Conservation (phyloP, 176 grass and related monocot genomes). For the Zea mays region Zm-B73-REFERENCE-NAM-5.0 NC_050099.1:248460501-248461000, state of each 20-base stretch:
- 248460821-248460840: conserved; percentile 99
- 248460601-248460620: background rate
- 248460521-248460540: background rate
- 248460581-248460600: background rate
- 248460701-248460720: background rate
- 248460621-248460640: background rate
- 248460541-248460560: background rate
- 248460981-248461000: conserved; percentile 28
- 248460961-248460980: conserved; percentile 59
- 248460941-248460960: conserved; percentile 41
- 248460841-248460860: conserved; percentile 91
- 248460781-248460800: conserved; percentile 87
- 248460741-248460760: background rate
- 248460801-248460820: conserved; percentile 81
- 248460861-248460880: conserved; percentile 85
- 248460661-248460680: background rate
- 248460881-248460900: conserved; percentile 20
- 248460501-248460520: background rate
- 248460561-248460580: conserved; percentile 7
- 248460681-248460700: background rate
- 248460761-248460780: conserved; percentile 54
- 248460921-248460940: conserved; percentile 1
- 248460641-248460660: conserved; percentile 7
- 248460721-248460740: background rate
- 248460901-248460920: conserved; percentile 3